phyloP scores from a whole-genome alignment of 257 asterid genomes.

The Striga asiatica region DNA sequence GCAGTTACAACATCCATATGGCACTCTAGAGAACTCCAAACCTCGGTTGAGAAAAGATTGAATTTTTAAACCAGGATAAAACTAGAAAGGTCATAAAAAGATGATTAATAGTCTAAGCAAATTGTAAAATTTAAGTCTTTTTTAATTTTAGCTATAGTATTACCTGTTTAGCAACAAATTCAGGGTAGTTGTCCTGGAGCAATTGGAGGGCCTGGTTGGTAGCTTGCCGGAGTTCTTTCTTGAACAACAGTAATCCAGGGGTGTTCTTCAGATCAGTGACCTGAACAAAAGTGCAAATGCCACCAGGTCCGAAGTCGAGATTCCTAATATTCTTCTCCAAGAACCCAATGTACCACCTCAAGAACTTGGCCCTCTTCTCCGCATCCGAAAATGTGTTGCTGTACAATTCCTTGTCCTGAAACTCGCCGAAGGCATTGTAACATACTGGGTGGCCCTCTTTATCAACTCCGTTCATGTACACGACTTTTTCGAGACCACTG shows the following conservation, averaged over 20 bases:
- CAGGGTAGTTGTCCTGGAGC: conserved; percentile 77
- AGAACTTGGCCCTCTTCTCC: conserved; percentile 48
- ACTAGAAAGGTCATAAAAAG: neutral
- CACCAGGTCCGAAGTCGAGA: conserved; percentile 61
- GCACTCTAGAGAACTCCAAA: too few relatives aligned
- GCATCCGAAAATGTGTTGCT: conserved; percentile 49
- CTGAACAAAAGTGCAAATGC: conserved; percentile 52
- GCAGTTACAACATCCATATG: too few relatives aligned
- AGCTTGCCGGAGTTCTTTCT: conserved; percentile 59
- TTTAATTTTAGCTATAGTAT: too few relatives aligned
- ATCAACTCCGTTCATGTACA: conserved; percentile 43
- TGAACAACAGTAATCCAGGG: conserved; percentile 48
- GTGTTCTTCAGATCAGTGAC: conserved; percentile 61
- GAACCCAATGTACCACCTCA: conserved; percentile 53
- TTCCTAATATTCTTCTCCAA: conserved; percentile 57
- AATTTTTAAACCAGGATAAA: neutral
- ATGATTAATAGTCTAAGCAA: neutral
- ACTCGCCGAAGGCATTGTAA: conserved; percentile 63
- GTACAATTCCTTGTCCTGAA: conserved; percentile 64
- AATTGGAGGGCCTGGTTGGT: conserved; percentile 66
- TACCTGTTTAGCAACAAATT: conserved; percentile 77
- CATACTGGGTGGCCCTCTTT: conserved; percentile 59
- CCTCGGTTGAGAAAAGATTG: too few relatives aligned
- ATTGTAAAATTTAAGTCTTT: neutral
- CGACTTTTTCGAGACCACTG: conserved; percentile 48